These are phyloP conservation scores for Marasmius sp. DNA, from an alignment of 1,284 basidiomycete species.

Conservation along the genomic window DNA sequence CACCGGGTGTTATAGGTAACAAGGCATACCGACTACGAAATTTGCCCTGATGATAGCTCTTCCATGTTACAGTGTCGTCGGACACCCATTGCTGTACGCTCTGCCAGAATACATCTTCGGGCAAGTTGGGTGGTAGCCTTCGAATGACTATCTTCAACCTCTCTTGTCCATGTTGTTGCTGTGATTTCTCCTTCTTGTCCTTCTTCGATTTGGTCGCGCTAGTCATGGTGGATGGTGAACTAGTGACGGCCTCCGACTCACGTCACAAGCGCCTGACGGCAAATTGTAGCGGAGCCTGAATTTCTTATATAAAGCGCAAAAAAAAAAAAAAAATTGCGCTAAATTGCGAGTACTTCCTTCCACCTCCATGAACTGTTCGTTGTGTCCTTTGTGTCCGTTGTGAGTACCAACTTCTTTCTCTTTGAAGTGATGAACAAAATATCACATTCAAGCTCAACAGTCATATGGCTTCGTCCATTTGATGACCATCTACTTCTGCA, in stretches of 20 bases:
- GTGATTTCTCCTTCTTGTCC: conserved; percentile 23
- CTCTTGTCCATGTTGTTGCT: conserved; percentile 33
- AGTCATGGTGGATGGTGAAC: conserved; percentile 26
- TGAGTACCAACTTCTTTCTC: not conserved
- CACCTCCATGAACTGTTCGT: conserved; percentile 18
- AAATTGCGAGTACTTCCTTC: not conserved
- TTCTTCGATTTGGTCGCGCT: conserved; percentile 30
- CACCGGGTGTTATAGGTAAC: not conserved
- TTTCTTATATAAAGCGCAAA: not conserved
- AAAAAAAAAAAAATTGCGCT: not conserved
- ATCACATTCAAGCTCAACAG: conserved; percentile 77
- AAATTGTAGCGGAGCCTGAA: conserved; percentile 17
- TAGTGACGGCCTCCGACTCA: not conserved
- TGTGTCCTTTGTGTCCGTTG: conserved; percentile 6
- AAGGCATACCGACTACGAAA: conserved; percentile 64
- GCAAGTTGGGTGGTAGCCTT: conserved; percentile 87
- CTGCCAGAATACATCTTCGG: conserved; percentile 92
- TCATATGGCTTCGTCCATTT: conserved; percentile 53
- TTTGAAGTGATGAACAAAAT: conserved; percentile 51
- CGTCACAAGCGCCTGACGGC: not conserved
- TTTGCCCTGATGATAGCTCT: conserved; percentile 68
- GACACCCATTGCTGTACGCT: conserved; percentile 84
- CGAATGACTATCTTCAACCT: conserved; percentile 89
- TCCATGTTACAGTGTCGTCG: conserved; percentile 72
- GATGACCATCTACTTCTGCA: conserved; percentile 63